These are phyloP conservation scores for Phialophora expanda DNA, from an alignment of 2,329 filamentous ascomycete species.

Conservation along the genomic window DNA sequence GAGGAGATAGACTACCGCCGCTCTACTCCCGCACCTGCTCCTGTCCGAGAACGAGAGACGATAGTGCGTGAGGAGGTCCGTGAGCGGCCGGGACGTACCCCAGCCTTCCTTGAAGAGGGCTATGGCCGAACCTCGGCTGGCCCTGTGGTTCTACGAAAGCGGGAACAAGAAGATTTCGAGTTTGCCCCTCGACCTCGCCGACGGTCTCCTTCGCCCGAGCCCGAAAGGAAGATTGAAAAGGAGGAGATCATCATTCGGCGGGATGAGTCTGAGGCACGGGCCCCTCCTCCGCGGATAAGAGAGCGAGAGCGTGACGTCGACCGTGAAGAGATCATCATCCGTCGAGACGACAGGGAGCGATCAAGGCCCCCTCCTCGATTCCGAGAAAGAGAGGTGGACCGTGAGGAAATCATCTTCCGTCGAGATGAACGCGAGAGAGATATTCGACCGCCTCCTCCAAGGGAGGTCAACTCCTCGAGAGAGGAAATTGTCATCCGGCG, in stretches of 20 bases:
- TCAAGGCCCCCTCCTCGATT: constrained; percentile 26
- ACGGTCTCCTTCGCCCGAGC: constrained; percentile 38
- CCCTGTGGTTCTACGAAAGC: constrained; percentile 42
- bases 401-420: constrained; percentile 47
- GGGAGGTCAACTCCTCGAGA: constrained; percentile 38
- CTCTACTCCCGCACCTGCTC: constrained; percentile 51
- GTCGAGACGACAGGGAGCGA: constrained; percentile 40
- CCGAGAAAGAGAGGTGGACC: constrained; percentile 38
- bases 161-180: constrained; percentile 44
- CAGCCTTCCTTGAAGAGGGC: constrained; percentile 46
- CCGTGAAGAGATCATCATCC: constrained; percentile 46
- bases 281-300: constrained; percentile 33
- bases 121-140: constrained; percentile 44
- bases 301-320: constrained; percentile 38
- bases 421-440: constrained; percentile 40
- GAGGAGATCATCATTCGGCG: constrained; percentile 43
- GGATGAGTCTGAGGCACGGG: constrained; percentile 23
- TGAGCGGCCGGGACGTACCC: constrained; percentile 35
- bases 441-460: constrained; percentile 25
- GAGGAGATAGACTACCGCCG: constrained; percentile 53
- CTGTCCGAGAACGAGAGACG: constrained; percentile 49
- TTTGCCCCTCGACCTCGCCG: constrained; percentile 38
- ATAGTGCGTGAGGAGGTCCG: constrained; percentile 35
- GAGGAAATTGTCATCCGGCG: constrained; percentile 57
- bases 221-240: constrained; percentile 41